phyloP scores from a whole-genome alignment of 2,329 filamentous ascomycete genomes.

The Trichophaea hybrida region DNA sequence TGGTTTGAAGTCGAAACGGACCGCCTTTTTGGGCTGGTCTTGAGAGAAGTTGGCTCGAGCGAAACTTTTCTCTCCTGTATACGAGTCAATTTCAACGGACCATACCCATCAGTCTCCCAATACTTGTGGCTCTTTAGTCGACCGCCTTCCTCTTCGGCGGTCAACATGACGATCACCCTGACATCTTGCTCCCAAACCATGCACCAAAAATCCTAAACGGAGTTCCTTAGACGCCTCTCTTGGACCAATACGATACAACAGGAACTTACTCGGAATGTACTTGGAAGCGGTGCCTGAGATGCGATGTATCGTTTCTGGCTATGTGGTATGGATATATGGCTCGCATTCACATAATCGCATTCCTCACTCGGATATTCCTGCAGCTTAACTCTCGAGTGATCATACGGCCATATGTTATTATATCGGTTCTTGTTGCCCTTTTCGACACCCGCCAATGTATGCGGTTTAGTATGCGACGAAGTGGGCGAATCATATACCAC shows the following conservation, averaged over 20 bases:
- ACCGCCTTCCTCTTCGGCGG: constrained; percentile 81
- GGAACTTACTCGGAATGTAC: constrained; percentile 66
- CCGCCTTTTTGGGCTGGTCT: constrained; percentile 27
- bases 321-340: constrained; percentile 61
- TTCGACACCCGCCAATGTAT: constrained; percentile 65
- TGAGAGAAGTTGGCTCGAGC: constrained; percentile 43
- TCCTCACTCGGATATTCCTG: constrained; percentile 49
- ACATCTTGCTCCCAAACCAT: constrained; percentile 95
- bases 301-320: constrained; percentile 92
- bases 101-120: constrained; percentile 70
- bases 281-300: constrained; percentile 81
- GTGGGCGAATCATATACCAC: constrained; percentile 42
- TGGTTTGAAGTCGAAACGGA: constrained; percentile 21
- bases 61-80: constrained; percentile 73
- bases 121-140: constrained; percentile 92
- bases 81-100: constrained; percentile 56
- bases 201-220: constrained; percentile 79
- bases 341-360: constrained; percentile 95
- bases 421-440: constrained; percentile 93
- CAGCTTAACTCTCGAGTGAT: constrained; percentile 76
- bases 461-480: constrained; percentile 43
- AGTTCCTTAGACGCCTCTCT: constrained; percentile 5
- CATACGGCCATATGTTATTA: constrained; percentile 94
- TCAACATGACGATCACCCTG: constrained; percentile 89
- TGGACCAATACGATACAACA: constrained; percentile 4